These are phyloP conservation scores for Pelagophyceae sp. DNA, from an alignment of 352 stramenopile species.

Conservation along the genomic window DNA sequence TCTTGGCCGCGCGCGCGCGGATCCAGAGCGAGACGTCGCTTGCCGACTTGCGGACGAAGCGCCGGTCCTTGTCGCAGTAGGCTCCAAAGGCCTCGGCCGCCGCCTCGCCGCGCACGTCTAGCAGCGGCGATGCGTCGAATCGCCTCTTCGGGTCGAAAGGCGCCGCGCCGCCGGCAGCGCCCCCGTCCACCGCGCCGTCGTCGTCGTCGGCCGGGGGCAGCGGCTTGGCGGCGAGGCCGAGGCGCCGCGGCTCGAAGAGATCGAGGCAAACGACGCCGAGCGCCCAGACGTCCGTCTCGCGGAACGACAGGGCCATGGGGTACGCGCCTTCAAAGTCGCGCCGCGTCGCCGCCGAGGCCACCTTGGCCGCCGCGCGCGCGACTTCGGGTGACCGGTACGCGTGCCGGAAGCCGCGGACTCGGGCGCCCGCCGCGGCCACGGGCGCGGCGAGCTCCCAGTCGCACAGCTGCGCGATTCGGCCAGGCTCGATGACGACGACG, in stretches of 20 bases:
- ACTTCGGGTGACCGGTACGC: constrained; percentile 7
- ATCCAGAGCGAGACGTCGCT: not conserved
- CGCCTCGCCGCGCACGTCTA: not conserved
- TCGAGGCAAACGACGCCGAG: not conserved
- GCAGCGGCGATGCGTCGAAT: too few species aligned
- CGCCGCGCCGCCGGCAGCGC: too few species aligned
- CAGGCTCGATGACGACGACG: not conserved
- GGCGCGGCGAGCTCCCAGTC: not conserved
- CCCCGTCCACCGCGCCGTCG: not conserved
- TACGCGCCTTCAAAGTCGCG: not conserved
- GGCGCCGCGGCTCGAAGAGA: constrained; percentile 14
- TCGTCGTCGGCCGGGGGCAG: not conserved
- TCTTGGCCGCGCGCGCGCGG: not conserved
- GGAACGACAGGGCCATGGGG: not conserved
- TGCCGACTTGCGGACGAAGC: not conserved
- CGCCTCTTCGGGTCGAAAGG: not conserved
- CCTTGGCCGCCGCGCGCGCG: not conserved
- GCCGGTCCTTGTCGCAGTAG: not conserved
- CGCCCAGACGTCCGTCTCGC: constrained; percentile 10
- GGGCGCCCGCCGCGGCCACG: not conserved
- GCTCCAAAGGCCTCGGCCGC: not conserved
- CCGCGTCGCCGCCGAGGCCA: not conserved
- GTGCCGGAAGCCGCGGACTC: not conserved
- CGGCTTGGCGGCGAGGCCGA: not conserved
- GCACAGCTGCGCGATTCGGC: not conserved